These are phyloP conservation scores for Pilobolus umbonatus DNA, from an alignment of 192 early-diverging fungal species.

Conservation along the genomic window DNA sequence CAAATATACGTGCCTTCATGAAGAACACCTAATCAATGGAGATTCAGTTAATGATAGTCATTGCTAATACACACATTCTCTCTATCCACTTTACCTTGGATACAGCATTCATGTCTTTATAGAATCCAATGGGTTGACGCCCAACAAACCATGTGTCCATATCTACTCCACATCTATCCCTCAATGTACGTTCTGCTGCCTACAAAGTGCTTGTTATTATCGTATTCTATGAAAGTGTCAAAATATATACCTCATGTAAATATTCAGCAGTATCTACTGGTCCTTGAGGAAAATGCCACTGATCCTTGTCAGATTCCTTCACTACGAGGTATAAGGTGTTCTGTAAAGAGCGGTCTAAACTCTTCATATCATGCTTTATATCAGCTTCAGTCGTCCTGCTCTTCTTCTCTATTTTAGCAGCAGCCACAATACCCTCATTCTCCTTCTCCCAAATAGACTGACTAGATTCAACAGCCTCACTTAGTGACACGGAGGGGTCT, in stretches of 20 bases:
- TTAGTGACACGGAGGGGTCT: constrained; percentile 7
- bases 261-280: constrained; percentile 59
- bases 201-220: constrained; percentile 30
- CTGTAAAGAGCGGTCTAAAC: constrained; percentile 72
- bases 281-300: constrained; percentile 75
- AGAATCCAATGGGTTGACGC: constrained; percentile 73
- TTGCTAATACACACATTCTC: no score
- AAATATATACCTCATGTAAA: constrained; percentile 62
- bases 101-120: no score
- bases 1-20: constrained; percentile 59
- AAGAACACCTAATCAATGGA: constrained; percentile 60
- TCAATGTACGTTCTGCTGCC: constrained; percentile 71
- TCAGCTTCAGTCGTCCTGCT: constrained; percentile 62
- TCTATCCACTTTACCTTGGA: no score
- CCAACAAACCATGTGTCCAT: constrained; percentile 89
- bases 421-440: constrained; percentile 1
- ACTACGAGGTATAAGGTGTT: constrained; percentile 80
- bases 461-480: constrained; percentile 10
- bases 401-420: constrained; percentile 46
- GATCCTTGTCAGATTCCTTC: constrained; percentile 42
- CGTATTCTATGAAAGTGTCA: no score
- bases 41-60: no score
- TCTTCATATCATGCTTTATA: constrained; percentile 54
- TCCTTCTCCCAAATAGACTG: constrained; percentile 9
- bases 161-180: constrained; percentile 62